A percentile compares a stretch with the other conserved stretches of the same genome.
Evolutionary conservation across 306 rosid species (phyloP).

Genomic region (Vigna mungo): DNA sequence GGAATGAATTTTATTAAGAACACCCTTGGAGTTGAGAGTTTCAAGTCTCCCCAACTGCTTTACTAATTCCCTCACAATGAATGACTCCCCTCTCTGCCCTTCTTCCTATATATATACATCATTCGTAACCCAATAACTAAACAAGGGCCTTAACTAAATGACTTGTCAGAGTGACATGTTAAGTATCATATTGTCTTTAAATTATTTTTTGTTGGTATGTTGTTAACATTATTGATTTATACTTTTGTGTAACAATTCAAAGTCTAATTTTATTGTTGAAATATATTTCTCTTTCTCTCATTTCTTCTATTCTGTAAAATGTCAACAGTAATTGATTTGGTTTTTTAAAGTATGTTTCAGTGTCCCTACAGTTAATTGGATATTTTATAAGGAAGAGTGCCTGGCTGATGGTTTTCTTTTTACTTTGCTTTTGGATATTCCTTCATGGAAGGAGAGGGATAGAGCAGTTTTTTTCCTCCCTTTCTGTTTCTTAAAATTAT

Average conservation of each 20-base stretch:
- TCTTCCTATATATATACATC: no score
- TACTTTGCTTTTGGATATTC: constrained; percentile 14
- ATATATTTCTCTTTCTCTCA: background rate
- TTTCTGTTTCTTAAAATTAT: background rate
- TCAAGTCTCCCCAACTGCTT: background rate
- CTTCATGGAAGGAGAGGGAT: constrained; percentile 6
- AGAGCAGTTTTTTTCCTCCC: background rate
- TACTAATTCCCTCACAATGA: no score
- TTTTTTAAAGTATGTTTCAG: constrained; percentile 16
- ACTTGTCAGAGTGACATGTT: no score
- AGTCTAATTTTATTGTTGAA: constrained; percentile 30
- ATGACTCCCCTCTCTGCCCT: no score
- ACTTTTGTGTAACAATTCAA: background rate
- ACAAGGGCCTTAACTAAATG: no score
- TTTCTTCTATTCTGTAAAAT: constrained; percentile 13
- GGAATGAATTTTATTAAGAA: no score
- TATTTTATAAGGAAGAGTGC: constrained; percentile 24
- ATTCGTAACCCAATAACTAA: no score
- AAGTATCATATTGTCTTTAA: no score
- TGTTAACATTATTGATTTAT: no score
- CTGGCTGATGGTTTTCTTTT: constrained; percentile 1
- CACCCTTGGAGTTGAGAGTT: background rate
- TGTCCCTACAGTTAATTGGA: constrained; percentile 2
- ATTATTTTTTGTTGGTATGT: no score
- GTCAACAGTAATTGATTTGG: constrained; percentile 13